Evolutionary conservation across 768 basidiomycete genomes (phyloP), one percentile per base, ranked within the genome.

Genomic region (Serpula lacrymans): DNA sequence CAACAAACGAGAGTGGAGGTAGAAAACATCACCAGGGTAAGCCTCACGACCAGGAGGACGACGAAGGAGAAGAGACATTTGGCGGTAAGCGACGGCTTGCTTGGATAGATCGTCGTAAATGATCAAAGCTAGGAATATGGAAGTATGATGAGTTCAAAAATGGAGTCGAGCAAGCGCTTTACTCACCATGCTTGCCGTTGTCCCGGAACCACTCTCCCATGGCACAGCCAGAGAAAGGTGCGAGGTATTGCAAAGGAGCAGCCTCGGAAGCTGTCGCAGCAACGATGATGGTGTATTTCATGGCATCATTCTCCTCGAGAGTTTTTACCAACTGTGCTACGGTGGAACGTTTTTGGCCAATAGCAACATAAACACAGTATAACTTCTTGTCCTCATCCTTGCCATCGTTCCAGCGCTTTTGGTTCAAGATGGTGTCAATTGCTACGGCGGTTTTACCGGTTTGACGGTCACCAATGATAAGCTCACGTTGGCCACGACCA

Each of bases 161-260:
- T 17, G 23, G 12, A 33, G 13, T 8, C 36, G 24, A 31, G n/a
- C 34, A 34, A 12, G 11, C n/a, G 34, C 2, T 22, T n/a, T 18
- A 54, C 82, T 40, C 57, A 87, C 87, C 94, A 70, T 99, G 96
- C 75, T 95, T 97, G 75, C 93, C 95, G 67, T 99, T 99, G 74
- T 99, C 96, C 72, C 92, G 89, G 96, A 99, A 99, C 95, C 95
- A 99, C 74, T 99, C 96, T 66, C 96, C 96, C 93, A 99, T 99
- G 59, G 96, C 96, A 70, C 92, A 95, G 50, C 96, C 96, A 53
- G 96, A 95, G 91, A 99, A 99, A 53, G 96, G 96, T 58, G 96
- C 96, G 57, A 99, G 88, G 74, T 97, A 99, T 66, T 99, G 96
- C 42, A 99, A 79, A 54, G 96, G 96, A 54, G 96, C 96, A 57